A percentile compares a stretch with the other conserved stretches of the same genome.
Conservation (phyloP, 2,329 filamentous ascomycete genomes). For the Fusarium nematophilum region DNA sequence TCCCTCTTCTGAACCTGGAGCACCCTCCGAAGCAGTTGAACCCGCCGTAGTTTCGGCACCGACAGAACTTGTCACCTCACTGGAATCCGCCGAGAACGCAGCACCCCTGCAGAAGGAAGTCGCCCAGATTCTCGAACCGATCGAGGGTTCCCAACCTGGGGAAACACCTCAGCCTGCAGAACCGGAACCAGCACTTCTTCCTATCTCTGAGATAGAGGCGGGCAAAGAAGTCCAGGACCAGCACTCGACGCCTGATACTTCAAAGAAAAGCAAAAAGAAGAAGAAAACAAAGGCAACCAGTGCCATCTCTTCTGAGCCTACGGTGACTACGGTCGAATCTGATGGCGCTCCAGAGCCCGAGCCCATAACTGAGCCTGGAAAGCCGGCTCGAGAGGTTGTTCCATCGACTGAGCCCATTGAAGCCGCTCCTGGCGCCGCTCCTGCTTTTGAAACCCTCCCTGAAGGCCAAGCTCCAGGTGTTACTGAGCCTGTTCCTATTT, state of each 20-base stretch:
- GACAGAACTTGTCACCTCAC: too few species aligned
- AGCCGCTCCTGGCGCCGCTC: neutral
- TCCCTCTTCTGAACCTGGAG: too few species aligned
- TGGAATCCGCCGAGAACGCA: too few species aligned
- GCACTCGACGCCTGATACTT: neutral
- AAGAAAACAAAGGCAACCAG: conserved; percentile 2
- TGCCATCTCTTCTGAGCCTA: neutral
- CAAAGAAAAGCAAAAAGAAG: conserved; percentile 12
- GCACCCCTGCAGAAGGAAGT: too few species aligned
- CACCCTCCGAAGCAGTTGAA: too few species aligned
- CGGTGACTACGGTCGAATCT: neutral
- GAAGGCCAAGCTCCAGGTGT: neutral
- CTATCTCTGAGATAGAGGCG: neutral
- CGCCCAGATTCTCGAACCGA: too few species aligned
- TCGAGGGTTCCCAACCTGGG: neutral
- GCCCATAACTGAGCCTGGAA: neutral
- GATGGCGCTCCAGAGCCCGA: neutral
- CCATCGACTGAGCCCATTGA: neutral
- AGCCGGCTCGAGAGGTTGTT: too few species aligned
- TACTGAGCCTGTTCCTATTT: neutral
- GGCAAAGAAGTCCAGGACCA: neutral
- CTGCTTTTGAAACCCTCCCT: neutral
- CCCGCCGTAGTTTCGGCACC: too few species aligned
- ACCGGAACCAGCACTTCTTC: neutral
- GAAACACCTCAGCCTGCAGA: neutral